Base-by-base conservation (phyloP, 2,329 filamentous ascomycete genomes). In the Sporothrix dimorphospora region DNA sequence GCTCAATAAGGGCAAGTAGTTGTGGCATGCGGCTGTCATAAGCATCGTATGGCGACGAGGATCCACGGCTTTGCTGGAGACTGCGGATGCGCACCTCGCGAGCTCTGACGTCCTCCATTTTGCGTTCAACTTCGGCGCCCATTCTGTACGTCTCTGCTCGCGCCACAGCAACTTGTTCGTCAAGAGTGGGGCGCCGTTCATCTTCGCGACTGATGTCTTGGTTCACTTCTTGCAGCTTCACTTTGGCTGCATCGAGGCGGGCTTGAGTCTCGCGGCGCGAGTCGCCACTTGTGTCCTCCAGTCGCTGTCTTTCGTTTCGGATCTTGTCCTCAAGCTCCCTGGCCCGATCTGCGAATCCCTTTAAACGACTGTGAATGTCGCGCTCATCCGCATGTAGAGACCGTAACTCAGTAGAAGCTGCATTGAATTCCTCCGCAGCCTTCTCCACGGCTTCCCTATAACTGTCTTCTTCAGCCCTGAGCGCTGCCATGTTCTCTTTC, bases 1-100 rank as follows among this genome's bases (percentile, higher is more conserved):
- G 82, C 6, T 89, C 85, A 73, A 98, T 92, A n/a, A 86, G 86
- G 70, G 82, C 84, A 7, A 97, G 81, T 3, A 98, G 86, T 1
- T 84, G 81, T 0, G 86, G 84, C 77, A 97, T 87, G 53, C 86
- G 86, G 0, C 81, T 79, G 55, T 90, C 88, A 77, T 91, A 98
- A 0, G 87, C 91, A 72, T 86, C 87, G 59, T 74, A 75, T 4
- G 61, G 49, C 12, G 71, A 75, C 66, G 86, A 86, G 66, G 89
- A 86, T 1, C 88, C 87, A 63, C 87, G 85, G 55, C 89, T 88
- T 77, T 82, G 82, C 63, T 85, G 82, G 9, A 96, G 81, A 24
- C 81, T 81, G 24, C 80, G 78, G 21, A 91, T 84, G 73, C 82
- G 82, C 12, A 75, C 81, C 76, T 91, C 83, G 9, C 87, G 86